Conservation (phyloP, 2,329 filamentous ascomycete genomes). For the Aureobasidium sp. region DNA sequence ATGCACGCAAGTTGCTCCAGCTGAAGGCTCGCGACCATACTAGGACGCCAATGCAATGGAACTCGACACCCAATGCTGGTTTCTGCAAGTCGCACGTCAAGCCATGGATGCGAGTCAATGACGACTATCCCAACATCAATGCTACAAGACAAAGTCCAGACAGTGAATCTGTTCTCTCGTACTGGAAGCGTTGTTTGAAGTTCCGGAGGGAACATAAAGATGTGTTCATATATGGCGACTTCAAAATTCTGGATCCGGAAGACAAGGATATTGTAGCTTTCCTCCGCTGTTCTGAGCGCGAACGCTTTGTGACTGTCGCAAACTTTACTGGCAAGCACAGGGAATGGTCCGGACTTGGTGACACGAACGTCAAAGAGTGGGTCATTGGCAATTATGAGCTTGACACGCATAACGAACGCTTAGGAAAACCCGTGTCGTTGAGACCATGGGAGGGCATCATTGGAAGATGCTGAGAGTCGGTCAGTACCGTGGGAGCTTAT, state of each 20-base stretch:
- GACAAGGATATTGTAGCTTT: background rate
- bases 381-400: background rate
- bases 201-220: constrained; percentile 52
- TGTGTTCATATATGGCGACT: constrained; percentile 26
- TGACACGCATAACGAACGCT: background rate
- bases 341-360: background rate
- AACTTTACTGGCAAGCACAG: constrained; percentile 1
- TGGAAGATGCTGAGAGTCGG: background rate
- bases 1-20: constrained; percentile 41
- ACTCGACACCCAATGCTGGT: constrained; percentile 50
- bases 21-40: constrained; percentile 61
- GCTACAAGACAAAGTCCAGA: constrained; percentile 48
- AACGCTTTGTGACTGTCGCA: background rate
- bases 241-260: background rate
- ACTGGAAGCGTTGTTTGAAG: constrained; percentile 52
- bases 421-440: background rate
- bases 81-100: constrained; percentile 49
- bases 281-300: background rate
- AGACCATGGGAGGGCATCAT: background rate
- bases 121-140: constrained; percentile 57
- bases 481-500: too few species aligned
- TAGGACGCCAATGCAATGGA: constrained; percentile 67
- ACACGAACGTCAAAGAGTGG: background rate
- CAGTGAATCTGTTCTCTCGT: constrained; percentile 49
- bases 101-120: constrained; percentile 67